Conservation (phyloP, 495 filamentous ascomycete genomes). For the Delitschia confertaspora region DNA sequence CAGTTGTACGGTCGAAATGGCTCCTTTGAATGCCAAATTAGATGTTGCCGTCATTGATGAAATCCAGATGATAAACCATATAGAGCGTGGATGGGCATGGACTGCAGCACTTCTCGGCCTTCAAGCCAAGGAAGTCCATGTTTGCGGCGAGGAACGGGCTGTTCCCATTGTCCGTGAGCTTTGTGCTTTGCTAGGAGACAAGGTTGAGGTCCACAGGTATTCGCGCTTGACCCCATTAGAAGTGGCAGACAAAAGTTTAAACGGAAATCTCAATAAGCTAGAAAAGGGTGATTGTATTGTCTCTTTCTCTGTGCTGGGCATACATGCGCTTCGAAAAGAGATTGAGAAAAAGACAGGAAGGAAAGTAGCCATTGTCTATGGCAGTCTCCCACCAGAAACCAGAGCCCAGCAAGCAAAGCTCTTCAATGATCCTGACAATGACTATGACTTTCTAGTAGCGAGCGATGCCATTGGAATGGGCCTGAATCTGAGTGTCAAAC, state of each 20-base stretch:
- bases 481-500: conserved; percentile 84
- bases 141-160: conserved; percentile 82
- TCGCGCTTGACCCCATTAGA: conserved; percentile 70
- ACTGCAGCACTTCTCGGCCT: conserved; percentile 84
- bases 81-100: conserved; percentile 89
- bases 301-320: conserved; percentile 67
- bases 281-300: conserved; percentile 87
- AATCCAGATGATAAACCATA: conserved; percentile 90
- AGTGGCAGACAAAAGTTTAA: conserved; percentile 52
- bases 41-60: conserved; percentile 97
- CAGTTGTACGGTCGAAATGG: conserved; percentile 97
- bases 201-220: conserved; percentile 71
- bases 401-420: conserved; percentile 79
- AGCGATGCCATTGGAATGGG: conserved; percentile 99
- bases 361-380: conserved; percentile 88
- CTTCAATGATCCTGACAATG: conserved; percentile 90
- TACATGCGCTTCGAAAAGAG: conserved; percentile 68
- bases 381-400: conserved; percentile 83
- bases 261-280: conserved; percentile 50
- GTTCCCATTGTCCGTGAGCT: conserved; percentile 72
- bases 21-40: conserved; percentile 55
- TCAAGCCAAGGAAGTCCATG: conserved; percentile 77
- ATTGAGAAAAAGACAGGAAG: conserved; percentile 69
- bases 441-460: conserved; percentile 88
- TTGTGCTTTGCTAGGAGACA: conserved; percentile 73